Evolutionary conservation across 768 basidiomycete genomes (phyloP).

Genomic region (Leccinum uliginosum): DNA sequence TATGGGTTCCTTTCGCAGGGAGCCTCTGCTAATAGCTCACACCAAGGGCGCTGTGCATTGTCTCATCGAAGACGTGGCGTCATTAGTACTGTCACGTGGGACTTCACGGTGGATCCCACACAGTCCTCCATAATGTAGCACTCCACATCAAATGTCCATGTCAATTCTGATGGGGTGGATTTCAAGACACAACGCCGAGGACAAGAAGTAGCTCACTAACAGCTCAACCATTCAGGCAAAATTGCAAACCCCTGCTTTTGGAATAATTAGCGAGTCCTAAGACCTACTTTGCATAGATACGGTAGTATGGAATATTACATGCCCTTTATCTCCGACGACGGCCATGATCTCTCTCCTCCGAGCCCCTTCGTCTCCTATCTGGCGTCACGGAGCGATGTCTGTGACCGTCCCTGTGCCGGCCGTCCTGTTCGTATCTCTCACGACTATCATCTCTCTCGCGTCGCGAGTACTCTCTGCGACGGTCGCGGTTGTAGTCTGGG

Average conservation of each 20-base stretch:
- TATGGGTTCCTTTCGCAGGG: too few relatives aligned
- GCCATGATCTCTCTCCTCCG: constrained; percentile 21
- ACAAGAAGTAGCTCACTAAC: background rate
- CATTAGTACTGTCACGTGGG: too few relatives aligned
- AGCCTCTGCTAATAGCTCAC: too few relatives aligned
- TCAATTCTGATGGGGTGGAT: too few relatives aligned
- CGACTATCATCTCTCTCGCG: constrained; percentile 24
- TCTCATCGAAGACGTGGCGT: too few relatives aligned
- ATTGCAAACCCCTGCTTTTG: background rate
- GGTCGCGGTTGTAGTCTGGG: constrained; percentile 20
- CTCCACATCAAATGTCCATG: too few relatives aligned
- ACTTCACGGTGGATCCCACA: too few relatives aligned
- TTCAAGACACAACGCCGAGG: background rate
- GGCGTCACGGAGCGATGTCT: constrained; percentile 25
- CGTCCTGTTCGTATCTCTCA: constrained; percentile 21
- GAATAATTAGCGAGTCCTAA: background rate
- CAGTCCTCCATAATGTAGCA: too few relatives aligned
- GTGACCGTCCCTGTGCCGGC: constrained; percentile 16
- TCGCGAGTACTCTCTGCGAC: constrained; percentile 17
- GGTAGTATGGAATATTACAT: background rate
- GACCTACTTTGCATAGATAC: background rate
- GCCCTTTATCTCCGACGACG: constrained; percentile 20
- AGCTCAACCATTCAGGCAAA: background rate
- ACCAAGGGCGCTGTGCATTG: too few relatives aligned
- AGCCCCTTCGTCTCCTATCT: constrained; percentile 18